These are phyloP conservation scores for Ceratocystis eucalypticola DNA, from an alignment of 2,329 filamentous ascomycete species.

Conservation along the genomic window DNA sequence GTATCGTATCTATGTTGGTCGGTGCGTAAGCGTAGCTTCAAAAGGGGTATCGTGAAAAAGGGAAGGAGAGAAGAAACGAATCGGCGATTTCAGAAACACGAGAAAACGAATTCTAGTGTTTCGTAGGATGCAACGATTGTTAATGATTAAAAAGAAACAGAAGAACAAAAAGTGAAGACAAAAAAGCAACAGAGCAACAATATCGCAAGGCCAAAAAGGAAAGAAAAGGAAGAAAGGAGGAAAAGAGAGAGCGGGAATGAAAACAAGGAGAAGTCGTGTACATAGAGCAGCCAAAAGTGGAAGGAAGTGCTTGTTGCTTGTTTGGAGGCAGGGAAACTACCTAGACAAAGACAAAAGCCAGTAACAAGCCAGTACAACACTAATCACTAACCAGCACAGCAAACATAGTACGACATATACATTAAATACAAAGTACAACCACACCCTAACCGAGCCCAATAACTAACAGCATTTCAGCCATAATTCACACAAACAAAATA, in stretches of 20 bases:
- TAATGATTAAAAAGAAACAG: slow-evolving; percentile 7
- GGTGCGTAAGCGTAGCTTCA: slow-evolving; percentile 14
- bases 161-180: slow-evolving; percentile 10
- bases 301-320: slow-evolving; percentile 3
- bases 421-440: background rate
- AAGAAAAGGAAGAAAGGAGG: slow-evolving; percentile 6
- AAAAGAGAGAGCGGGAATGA: slow-evolving; percentile 10
- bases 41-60: slow-evolving; percentile 19
- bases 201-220: slow-evolving; percentile 4
- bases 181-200: background rate
- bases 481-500: background rate
- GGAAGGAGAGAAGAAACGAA: slow-evolving; percentile 13
- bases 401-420: background rate
- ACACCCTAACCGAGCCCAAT: background rate
- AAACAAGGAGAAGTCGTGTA: slow-evolving; percentile 7
- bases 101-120: slow-evolving; percentile 3
- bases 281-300: slow-evolving; percentile 3
- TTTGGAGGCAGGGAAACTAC: slow-evolving; percentile 4
- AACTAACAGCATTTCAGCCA: background rate
- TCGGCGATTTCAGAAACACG: slow-evolving; percentile 11
- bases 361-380: background rate
- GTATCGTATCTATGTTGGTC: slow-evolving; percentile 22
- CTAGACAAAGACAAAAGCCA: slow-evolving; percentile 2
- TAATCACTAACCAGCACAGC: background rate
- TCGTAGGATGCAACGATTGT: slow-evolving; percentile 13